Evolutionary conservation across 192 early-diverging fungal genomes (phyloP).

Genomic region (Rhizophagus prolifer): DNA sequence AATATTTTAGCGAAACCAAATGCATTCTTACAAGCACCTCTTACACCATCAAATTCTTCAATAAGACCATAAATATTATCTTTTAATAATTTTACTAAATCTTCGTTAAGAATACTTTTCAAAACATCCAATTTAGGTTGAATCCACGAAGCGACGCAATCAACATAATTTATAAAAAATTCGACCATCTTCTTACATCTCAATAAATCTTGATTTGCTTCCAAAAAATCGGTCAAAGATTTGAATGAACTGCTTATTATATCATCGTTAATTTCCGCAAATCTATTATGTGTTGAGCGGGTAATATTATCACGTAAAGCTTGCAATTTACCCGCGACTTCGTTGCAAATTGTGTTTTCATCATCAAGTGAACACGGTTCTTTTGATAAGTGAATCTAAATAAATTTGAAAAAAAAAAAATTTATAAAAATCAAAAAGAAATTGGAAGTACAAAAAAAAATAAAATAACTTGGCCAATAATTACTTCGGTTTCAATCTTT

Average conservation of each 20-base stretch:
- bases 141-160: slow-evolving; percentile 2
- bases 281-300: neutral
- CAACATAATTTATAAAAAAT: slow-evolving; percentile 11
- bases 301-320: neutral
- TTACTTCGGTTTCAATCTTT: no score
- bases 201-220: slow-evolving; percentile 1
- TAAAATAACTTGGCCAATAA: no score
- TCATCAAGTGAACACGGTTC: neutral
- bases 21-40: neutral
- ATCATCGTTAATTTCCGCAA: neutral
- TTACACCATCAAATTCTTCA: slow-evolving; percentile 13
- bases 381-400: neutral
- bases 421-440: no score
- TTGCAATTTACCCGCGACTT: neutral
- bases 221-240: neutral
- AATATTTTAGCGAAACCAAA: slow-evolving; percentile 18
- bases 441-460: no score
- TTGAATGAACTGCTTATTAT: neutral
- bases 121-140: slow-evolving; percentile 8
- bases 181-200: slow-evolving; percentile 15
- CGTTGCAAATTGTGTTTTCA: slow-evolving; percentile 1
- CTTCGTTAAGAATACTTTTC: slow-evolving; percentile 8
- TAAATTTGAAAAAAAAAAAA: neutral
- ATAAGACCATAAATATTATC: slow-evolving; percentile 1
- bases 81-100: neutral